Evolutionary conservation across 139 green algal species (phyloP), one percentile per base, ranked within the genome.

Genomic region (Chlamydomonas urium): DNA sequence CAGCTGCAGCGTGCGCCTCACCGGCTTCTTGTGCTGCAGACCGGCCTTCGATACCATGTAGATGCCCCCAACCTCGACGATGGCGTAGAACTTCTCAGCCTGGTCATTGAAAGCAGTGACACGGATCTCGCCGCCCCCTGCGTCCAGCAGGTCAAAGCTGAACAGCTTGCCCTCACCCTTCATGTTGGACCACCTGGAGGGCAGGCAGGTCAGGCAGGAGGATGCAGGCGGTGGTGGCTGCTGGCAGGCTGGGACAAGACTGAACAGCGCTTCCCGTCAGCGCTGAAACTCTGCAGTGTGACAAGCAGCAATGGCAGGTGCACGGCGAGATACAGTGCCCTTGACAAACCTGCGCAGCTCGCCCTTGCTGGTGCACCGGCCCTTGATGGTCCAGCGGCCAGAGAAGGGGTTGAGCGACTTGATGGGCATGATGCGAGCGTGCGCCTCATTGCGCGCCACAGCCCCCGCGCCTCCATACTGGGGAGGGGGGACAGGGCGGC

Each of bases 311-410:
- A n/a, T n/a, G n/a, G n/a, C n/a, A n/a, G n/a, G n/a, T n/a, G n/a
- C n/a, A n/a, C n/a, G n/a, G n/a, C n/a, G n/a, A n/a, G n/a, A n/a
- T n/a, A n/a, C n/a, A n/a, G n/a, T n/a, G n/a, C n/a, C n/a, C n/a
- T n/a, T n/a, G n/a, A n/a, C n/a, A n/a, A 38, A 76, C 42, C 63
- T 56, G 26, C 32, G 28, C 19, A 69, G n/a, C 6, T 75, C 66
- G 2, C 36, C 38, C 42, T 74, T 74, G 29, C 48, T 36, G 3
- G 66, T 79, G 73, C 73, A 79, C 32, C 80, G 31, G 65, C 94
- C 65, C 72, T 95, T 93, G 81, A 99, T 96, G 24, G 93, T 95
- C 95, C 95, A 99, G 21, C 91, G 78, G 23, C 87, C 92, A 42
- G 91, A 84, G 81, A 97, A 99, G 45, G 92, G 91, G 81, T 97